These are phyloP conservation scores for Cyclostephanos invisitatus DNA, from an alignment of 108 stramenopile species.

Conservation along the genomic window DNA sequence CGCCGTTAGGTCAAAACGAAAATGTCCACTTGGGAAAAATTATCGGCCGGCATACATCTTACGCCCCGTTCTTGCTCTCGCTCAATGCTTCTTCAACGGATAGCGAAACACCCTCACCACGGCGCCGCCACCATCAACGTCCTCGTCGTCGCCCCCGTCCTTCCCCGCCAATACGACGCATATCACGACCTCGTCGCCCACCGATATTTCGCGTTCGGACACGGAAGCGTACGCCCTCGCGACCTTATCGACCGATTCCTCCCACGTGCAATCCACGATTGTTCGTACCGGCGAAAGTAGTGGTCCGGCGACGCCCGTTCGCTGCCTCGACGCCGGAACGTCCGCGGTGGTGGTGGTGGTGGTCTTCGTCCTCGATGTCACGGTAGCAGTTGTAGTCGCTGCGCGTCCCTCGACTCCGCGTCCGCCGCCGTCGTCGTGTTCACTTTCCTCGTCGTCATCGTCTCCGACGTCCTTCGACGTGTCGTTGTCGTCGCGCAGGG, in stretches of 20 bases:
- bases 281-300: constrained; percentile 42
- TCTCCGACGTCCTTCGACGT: not conserved
- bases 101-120: constrained; percentile 25
- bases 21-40: no score
- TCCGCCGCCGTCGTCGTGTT: not conserved
- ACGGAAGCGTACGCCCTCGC: constrained; percentile 74
- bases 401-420: no score
- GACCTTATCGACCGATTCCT: constrained; percentile 63
- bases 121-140: not conserved
- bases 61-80: no score
- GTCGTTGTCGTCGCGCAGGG: not conserved
- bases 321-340: constrained; percentile 41
- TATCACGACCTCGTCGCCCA: constrained; percentile 79
- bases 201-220: constrained; percentile 83
- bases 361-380: constrained; percentile 10
- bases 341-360: constrained; percentile 10
- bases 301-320: constrained; percentile 43
- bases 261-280: constrained; percentile 56
- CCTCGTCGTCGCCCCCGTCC: not conserved
- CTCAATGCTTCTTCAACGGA: constrained; percentile 27
- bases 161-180: constrained; percentile 41
- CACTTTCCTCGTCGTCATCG: not conserved
- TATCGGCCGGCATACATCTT: no score
- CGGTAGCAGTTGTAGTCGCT: no score
- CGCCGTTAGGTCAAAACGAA: no score